Percentiles rank a stretch among this genome's conserved stretches.
Evolutionary conservation across 23 red algal species (phyloP).

Genomic region (Cyanidioschyzon merolae): DNA sequence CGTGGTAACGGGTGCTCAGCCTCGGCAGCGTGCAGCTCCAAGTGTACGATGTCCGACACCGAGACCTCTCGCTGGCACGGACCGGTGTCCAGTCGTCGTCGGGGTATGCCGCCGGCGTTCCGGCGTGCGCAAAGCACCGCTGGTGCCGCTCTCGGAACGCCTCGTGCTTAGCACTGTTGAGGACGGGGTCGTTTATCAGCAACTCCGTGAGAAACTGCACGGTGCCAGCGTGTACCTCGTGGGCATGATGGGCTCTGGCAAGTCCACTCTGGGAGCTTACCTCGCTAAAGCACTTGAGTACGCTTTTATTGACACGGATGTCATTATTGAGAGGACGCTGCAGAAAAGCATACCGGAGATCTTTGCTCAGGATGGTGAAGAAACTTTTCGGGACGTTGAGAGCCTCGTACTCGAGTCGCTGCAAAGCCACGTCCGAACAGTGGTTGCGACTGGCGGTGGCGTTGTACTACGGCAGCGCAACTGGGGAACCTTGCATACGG

Average conservation of each 20-base stretch:
- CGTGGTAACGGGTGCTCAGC: too few species aligned
- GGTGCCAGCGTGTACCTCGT: constrained; percentile 46
- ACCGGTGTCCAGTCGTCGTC: too few species aligned
- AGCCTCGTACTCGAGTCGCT: constrained; percentile 38
- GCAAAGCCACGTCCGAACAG: constrained; percentile 27
- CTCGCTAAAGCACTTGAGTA: constrained; percentile 43
- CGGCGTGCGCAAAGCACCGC: too few species aligned
- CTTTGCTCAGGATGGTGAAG: constrained; percentile 65
- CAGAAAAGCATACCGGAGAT: constrained; percentile 43
- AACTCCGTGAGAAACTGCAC: constrained; percentile 7
- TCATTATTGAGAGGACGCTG: constrained; percentile 36
- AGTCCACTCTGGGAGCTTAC: constrained; percentile 38
- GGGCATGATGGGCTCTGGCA: constrained; percentile 76
- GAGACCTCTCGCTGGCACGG: too few species aligned
- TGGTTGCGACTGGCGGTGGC: constrained; percentile 70
- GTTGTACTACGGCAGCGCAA: constrained; percentile 48
- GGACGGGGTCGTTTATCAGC: neutral
- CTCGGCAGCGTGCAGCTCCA: too few species aligned
- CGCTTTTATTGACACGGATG: constrained; percentile 61
- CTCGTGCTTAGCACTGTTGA: neutral
- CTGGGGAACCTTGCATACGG: constrained; percentile 62
- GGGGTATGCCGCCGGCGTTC: too few species aligned
- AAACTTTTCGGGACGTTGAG: constrained; percentile 64
- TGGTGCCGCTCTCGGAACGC: neutral
- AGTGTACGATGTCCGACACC: too few species aligned